Evolutionary conservation across 192 early-diverging fungal species (phyloP).

Genomic region (Hyaloraphidium curvatum): DNA sequence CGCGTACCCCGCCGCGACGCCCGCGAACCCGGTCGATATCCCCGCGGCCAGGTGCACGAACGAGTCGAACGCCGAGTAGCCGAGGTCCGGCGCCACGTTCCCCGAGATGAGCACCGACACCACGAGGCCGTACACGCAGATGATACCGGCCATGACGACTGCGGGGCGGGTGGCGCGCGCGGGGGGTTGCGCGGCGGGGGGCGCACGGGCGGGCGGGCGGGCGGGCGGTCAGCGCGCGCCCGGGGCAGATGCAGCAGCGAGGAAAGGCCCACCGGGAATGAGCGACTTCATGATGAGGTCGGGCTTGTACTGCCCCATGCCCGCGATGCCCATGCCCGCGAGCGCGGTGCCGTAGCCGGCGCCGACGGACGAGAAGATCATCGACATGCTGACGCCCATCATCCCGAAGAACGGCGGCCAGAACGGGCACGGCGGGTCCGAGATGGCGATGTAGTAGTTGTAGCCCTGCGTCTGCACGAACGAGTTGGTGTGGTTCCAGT

Average conservation of each 20-base stretch:
- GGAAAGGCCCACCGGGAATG: constrained; percentile 6
- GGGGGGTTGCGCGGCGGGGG: neutral
- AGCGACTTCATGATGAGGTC: constrained; percentile 59
- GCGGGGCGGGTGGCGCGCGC: neutral
- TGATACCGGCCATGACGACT: constrained; percentile 57
- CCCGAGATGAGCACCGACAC: constrained; percentile 80
- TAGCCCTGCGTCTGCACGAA: neutral
- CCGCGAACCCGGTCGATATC: constrained; percentile 59
- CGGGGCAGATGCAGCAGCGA: neutral
- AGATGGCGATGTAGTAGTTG: neutral
- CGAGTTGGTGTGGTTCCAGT: neutral
- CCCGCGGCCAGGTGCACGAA: constrained; percentile 69
- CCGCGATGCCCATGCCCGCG: constrained; percentile 72
- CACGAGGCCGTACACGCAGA: constrained; percentile 95
- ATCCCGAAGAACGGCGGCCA: constrained; percentile 93
- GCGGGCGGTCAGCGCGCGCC: neutral
- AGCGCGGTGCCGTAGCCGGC: constrained; percentile 86
- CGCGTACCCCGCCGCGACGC: constrained; percentile 76
- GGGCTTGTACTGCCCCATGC: constrained; percentile 69
- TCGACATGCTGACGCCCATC: constrained; percentile 75
- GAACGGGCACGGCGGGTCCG: constrained; percentile 41
- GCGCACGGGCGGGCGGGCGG: neutral
- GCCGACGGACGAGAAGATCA: constrained; percentile 71
- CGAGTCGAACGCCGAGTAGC: constrained; percentile 18
- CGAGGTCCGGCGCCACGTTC: constrained; percentile 16